phyloP scores from a whole-genome alignment of 2,329 filamentous ascomycete genomes.

The Dactylellina sp. region DNA sequence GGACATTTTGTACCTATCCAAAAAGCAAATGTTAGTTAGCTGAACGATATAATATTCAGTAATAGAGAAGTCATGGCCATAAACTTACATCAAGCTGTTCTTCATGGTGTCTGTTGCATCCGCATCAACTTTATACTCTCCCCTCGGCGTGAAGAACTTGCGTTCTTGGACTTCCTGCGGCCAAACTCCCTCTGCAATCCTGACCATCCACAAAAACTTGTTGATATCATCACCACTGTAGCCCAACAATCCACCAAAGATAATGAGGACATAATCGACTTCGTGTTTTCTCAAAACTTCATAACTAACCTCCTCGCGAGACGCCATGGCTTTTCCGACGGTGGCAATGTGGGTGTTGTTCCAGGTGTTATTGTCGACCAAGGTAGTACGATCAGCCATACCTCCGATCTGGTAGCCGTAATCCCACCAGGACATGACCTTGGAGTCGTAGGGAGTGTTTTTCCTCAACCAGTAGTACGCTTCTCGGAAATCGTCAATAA shows the following conservation, averaged over 20 bases:
- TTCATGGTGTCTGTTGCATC: constrained; percentile 96
- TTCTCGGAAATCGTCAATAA: constrained; percentile 99
- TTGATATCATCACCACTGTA: constrained; percentile 99
- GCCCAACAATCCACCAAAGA: constrained; percentile 93
- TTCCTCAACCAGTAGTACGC: constrained; percentile 99
- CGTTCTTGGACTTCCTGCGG: constrained; percentile 98
- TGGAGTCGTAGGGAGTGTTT: constrained; percentile 93
- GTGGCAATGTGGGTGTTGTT: constrained; percentile 99
- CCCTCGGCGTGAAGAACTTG: constrained; percentile 90
- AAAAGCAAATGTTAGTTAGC: neutral
- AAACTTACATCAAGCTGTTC: constrained; percentile 77
- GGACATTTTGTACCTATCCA: constrained; percentile 96
- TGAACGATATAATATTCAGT: too few species aligned
- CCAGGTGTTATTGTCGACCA: constrained; percentile 99
- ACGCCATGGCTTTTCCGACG: constrained; percentile 98
- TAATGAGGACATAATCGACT: constrained; percentile 97
- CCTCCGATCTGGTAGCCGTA: constrained; percentile 99
- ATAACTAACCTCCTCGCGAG: constrained; percentile 96
- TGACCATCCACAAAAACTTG: constrained; percentile 99
- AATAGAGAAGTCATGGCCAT: too few species aligned
- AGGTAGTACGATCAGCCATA: constrained; percentile 95
- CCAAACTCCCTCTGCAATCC: constrained; percentile 99
- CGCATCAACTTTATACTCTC: constrained; percentile 95
- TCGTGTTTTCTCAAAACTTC: constrained; percentile 98
- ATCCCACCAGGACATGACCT: constrained; percentile 99